Base-by-base conservation (phyloP, 192 early-diverging fungal species). In the Backusella morwellensis region DNA sequence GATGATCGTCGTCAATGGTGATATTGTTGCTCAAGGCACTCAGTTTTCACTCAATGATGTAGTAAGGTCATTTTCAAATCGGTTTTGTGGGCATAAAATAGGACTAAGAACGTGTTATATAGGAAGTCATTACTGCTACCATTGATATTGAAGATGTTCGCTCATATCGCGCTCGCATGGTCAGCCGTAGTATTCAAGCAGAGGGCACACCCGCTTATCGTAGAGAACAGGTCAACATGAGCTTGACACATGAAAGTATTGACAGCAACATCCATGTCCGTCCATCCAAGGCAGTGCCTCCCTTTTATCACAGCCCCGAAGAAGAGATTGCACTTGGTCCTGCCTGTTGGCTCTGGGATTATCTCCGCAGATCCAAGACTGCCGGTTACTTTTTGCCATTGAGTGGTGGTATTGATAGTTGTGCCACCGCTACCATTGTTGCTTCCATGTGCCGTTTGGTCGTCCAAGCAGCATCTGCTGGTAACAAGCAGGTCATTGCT, bases 331-430 rank as follows among this genome's bases (percentile, higher is more conserved):
- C 92, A 12, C 77, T 95, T 68, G 97, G 97, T 17, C 97, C 97
- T 26, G 97, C 98, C 2, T 99, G 98, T 87, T 99, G 98, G 98
- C 88, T 99, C 26, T 99, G 98, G 98, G 98, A 99, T 81, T 99
- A 99, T 77, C 86, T 99, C 41, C 89, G 98, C 8, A 86, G 98
- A 29, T 97, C 97, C 34, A 93, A 94, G 59, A 88, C 90, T 14
- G 89, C 90, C 8, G 98, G 98, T 1, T 98, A 91, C 86, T 99
- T 99, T 77, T 84, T 99, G 69, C 97, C 98, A 19, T 83, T 99
- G 52, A 97, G 95, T 81, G 98, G 98, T 66, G 98, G 98, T n/a
- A 93, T 99, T 29, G 98, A 99, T 79, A 97, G 95, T 78, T 99
- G 98, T 81, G 86, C 95, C 34, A 95, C 88, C 15, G 96, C 88